Conservation (phyloP, 2,329 filamentous ascomycete genomes). For the Monilinia fructigena region DNA sequence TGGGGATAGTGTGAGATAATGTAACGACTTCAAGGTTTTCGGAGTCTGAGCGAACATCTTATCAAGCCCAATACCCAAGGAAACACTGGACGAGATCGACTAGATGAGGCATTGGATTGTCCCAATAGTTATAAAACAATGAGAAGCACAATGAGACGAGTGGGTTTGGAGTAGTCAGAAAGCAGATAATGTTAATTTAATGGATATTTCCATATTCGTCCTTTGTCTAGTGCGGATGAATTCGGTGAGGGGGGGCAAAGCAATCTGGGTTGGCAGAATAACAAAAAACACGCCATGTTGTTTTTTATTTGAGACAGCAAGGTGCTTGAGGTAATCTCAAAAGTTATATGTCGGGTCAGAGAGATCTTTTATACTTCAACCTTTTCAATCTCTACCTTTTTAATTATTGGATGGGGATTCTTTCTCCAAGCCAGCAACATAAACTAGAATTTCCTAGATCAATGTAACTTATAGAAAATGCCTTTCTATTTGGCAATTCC, state of each 20-base stretch:
- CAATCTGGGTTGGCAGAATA: neutral
- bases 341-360: neutral
- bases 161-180: neutral
- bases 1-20: constrained; percentile 5
- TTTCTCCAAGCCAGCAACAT: neutral
- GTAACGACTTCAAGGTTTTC: neutral
- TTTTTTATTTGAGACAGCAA: neutral
- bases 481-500: neutral
- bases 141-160: too few relatives aligned
- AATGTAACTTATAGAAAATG: neutral
- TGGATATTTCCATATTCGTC: constrained; percentile 11
- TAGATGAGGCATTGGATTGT: too few relatives aligned
- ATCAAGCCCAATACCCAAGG: neutral
- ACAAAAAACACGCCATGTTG: neutral
- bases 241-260: neutral
- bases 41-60: neutral
- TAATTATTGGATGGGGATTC: neutral
- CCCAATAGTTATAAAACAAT: too few relatives aligned
- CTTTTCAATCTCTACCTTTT: neutral
- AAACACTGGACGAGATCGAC: too few relatives aligned
- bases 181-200: neutral
- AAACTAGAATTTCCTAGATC: neutral
- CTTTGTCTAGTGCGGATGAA: constrained; percentile 5
- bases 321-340: neutral
- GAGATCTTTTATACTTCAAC: neutral